A percentile compares a stretch with the other conserved stretches of the same genome.
These are phyloP conservation scores for Alternaria postmessia DNA, from an alignment of 2,329 filamentous ascomycete genomes.

Conservation along the genomic window DNA sequence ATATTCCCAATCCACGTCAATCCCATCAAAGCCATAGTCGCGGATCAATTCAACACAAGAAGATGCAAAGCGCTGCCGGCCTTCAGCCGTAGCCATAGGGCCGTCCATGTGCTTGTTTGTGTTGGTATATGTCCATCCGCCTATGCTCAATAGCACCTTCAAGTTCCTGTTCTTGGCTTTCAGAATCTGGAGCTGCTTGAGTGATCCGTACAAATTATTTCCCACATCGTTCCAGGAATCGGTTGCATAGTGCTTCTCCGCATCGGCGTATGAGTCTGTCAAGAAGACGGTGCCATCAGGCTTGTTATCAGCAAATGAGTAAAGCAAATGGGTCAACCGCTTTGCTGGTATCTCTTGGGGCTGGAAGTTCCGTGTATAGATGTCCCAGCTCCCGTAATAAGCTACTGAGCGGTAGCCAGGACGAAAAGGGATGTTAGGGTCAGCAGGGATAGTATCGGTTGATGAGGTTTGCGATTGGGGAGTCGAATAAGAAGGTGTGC, in stretches of 20 bases:
- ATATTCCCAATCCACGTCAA: constrained; percentile 61
- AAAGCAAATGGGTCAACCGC: constrained; percentile 87
- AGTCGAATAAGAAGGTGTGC: background rate
- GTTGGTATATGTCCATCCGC: constrained; percentile 78
- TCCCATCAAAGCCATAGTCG: constrained; percentile 74
- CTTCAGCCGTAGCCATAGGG: constrained; percentile 69
- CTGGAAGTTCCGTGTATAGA: constrained; percentile 85
- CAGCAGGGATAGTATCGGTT: background rate
- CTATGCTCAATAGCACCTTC: constrained; percentile 83
- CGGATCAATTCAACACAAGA: constrained; percentile 78
- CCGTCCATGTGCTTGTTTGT: constrained; percentile 71
- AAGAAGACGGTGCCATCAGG: constrained; percentile 74
- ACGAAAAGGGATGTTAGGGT: constrained; percentile 2
- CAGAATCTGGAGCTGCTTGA: constrained; percentile 78
- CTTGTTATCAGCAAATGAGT: constrained; percentile 87
- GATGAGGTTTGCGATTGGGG: background rate
- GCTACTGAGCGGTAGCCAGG: constrained; percentile 55
- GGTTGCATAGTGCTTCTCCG: constrained; percentile 65
- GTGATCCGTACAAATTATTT: constrained; percentile 76
- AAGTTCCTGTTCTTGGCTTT: constrained; percentile 80
- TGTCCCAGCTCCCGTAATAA: constrained; percentile 82
- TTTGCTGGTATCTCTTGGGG: constrained; percentile 83
- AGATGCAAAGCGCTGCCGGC: constrained; percentile 72
- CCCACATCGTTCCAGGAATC: constrained; percentile 74
- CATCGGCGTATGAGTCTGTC: constrained; percentile 40